These are phyloP conservation scores for Globisporangium irregulare DNA, from an alignment of 352 stramenopile species.

Conservation along the genomic window DNA sequence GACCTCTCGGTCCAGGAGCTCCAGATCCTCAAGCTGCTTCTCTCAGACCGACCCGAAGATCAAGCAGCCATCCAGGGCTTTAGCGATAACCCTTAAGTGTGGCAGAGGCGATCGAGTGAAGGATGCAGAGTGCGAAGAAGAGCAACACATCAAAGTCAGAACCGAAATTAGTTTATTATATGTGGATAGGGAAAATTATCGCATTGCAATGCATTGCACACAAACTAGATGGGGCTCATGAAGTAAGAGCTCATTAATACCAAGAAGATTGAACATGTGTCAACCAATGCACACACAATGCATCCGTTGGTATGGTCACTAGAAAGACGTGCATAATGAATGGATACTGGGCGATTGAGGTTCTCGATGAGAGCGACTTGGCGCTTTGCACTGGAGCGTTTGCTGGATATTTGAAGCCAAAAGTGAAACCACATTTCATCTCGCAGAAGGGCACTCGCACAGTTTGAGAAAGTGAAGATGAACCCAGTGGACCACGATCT, in stretches of 20 bases:
- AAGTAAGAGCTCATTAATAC: background rate
- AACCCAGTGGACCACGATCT: background rate
- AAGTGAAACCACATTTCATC: background rate
- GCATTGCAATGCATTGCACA: background rate
- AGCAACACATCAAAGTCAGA: background rate
- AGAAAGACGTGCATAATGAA: background rate
- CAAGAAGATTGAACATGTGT: background rate
- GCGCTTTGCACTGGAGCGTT: background rate
- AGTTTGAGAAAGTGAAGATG: background rate
- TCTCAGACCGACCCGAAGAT: slow-evolving; percentile 14
- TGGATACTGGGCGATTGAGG: background rate
- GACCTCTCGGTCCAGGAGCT: slow-evolving; percentile 13
- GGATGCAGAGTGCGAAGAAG: background rate
- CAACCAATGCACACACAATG: background rate
- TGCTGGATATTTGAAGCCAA: background rate
- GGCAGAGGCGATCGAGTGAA: background rate
- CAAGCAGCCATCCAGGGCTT: background rate
- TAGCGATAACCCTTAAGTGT: background rate
- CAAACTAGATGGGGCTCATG: background rate
- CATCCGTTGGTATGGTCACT: background rate
- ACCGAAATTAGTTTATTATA: background rate
- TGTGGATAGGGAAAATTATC: background rate
- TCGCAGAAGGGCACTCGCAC: background rate
- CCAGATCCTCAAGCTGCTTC: slow-evolving; percentile 14
- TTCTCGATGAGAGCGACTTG: background rate